Conservation (phyloP, 352 stramenopile genomes). For the Saprolegnia parasitica region DNA sequence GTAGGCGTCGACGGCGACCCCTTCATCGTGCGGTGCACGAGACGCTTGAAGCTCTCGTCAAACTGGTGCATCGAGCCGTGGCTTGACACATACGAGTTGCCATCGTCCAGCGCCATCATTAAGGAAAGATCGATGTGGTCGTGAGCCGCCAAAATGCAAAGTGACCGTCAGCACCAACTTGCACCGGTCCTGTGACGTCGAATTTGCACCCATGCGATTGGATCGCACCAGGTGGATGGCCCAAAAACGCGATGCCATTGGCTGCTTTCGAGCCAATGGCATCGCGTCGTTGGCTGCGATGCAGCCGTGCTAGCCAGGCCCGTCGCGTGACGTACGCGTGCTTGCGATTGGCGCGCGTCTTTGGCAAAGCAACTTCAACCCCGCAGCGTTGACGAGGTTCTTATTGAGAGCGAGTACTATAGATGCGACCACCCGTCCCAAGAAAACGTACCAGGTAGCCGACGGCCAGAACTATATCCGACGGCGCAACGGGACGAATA, state of each 20-base stretch:
- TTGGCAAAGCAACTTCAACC: not conserved
- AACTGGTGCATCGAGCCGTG: not conserved
- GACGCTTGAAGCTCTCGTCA: constrained; percentile 15
- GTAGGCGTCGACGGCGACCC: not conserved
- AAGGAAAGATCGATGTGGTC: too few relatives aligned
- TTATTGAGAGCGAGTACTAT: too few relatives aligned
- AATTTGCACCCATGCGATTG: not conserved
- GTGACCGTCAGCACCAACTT: not conserved
- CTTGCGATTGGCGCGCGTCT: not conserved
- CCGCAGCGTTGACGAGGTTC: too few relatives aligned
- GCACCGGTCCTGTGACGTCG: constrained; percentile 1
- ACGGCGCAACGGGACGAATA: too few relatives aligned
- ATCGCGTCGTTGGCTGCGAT: not conserved
- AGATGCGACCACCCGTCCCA: too few relatives aligned
- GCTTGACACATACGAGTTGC: not conserved
- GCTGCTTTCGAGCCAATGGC: not conserved
- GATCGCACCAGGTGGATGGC: not conserved
- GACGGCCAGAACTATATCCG: too few relatives aligned
- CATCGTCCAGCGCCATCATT: too few relatives aligned
- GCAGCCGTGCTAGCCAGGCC: not conserved
- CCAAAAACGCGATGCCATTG: not conserved
- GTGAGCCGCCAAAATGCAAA: not conserved
- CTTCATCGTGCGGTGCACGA: constrained; percentile 14
- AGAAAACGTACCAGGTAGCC: too few relatives aligned
- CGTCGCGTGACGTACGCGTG: not conserved